phyloP scores from a whole-genome alignment of 2,329 filamentous ascomycete genomes.

The Alternaria metachromatica region DNA sequence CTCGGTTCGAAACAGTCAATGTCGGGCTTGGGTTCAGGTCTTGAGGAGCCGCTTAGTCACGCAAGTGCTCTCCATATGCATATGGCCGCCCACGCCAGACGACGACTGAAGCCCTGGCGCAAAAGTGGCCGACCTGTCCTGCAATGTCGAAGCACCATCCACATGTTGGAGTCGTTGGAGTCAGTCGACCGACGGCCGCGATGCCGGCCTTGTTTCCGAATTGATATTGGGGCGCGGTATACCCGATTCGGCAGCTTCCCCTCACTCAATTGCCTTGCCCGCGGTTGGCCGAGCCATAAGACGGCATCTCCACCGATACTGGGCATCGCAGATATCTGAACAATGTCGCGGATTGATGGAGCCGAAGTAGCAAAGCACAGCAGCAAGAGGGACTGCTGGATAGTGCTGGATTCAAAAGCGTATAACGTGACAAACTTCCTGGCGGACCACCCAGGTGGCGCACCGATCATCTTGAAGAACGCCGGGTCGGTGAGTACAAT shows the following conservation, averaged over 20 bases:
- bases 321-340: background rate
- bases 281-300: conserved; percentile 23
- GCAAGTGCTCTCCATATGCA: background rate
- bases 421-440: conserved; percentile 72
- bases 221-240: conserved; percentile 12
- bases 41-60: background rate
- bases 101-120: conserved; percentile 11
- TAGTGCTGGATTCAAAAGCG: conserved; percentile 70
- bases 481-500: conserved; percentile 52
- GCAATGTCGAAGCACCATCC: background rate
- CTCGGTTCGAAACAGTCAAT: background rate
- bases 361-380: conserved; percentile 45
- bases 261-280: conserved; percentile 34
- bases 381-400: conserved; percentile 60
- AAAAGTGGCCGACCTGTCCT: background rate
- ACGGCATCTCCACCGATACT: conserved; percentile 2
- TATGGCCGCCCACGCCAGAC: background rate
- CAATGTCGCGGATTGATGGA: conserved; percentile 37
- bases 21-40: background rate
- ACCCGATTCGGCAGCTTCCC: conserved; percentile 25
- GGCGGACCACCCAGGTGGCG: conserved; percentile 66
- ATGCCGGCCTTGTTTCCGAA: conserved; percentile 25
- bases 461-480: conserved; percentile 48
- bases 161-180: background rate
- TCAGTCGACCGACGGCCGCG: background rate